Base-by-base conservation (phyloP, 805 yeast genomes). In the Sungouiella blattae region DNA sequence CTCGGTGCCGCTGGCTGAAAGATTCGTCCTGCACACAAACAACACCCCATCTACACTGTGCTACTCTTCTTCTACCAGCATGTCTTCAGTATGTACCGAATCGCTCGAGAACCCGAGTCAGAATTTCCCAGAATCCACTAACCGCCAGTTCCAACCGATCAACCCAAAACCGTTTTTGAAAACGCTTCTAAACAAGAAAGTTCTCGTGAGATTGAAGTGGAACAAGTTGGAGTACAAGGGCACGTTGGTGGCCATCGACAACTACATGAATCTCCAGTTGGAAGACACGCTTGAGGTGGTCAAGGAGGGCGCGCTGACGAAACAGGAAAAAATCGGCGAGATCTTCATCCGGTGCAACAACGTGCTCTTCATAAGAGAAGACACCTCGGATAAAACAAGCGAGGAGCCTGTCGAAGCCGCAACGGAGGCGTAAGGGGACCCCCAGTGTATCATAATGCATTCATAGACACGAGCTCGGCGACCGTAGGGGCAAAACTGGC, bases 111-210 rank as follows among this genome's bases (percentile, higher is more conserved):
- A n/a, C n/a, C n/a, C n/a, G n/a, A n/a, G n/a, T n/a, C n/a, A 20
- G 8, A 20, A 20, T 20, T 20, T 20, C 22, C 22, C 22, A 20
- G 17, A 13, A 8, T 4, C 12, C 23, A 23, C 33, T 32, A 25
- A 25, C 35, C 6, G 11, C n/a, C 35, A 32, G 50, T 71, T 74
- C 45, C 75, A 70, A 43, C 93, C 95, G 12, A 68, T 83, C 15
- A 87, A 87, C 52, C 97, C 97, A 11, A 88, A 85, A 55, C 96
- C 96, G n/a, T 93, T 80, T 49, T 69, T 93, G 30, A 80, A 80
- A 42, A 80, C 84, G 16, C 74, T 93, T 28, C 70, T 83, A n/a
- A 80, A 82, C 37, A 72, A 80, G 39, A 69, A 64, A 22, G 88
- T 91, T 9, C 64, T 80, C 9, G 91, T 93, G 14, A 77, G 88